Evolutionary conservation across 768 basidiomycete genomes (phyloP).

Genomic region (Auricularia cornea): DNA sequence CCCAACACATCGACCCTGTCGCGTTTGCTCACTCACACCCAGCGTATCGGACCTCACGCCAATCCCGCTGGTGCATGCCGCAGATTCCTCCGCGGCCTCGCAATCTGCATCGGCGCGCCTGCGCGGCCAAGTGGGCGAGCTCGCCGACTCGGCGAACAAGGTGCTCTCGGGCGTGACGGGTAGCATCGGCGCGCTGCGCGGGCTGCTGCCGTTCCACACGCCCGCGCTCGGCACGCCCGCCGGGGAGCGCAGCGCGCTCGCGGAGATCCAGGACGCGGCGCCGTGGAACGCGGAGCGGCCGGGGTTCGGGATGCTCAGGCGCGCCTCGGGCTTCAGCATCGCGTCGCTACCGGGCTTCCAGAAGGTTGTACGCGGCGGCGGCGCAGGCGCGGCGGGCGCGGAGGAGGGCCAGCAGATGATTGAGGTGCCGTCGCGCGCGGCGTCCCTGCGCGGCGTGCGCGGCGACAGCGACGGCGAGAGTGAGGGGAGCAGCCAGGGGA

Average conservation of each 20-base stretch:
- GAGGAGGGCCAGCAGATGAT: constrained; percentile 46
- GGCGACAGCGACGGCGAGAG: constrained; percentile 20
- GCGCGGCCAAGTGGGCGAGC: constrained; percentile 58
- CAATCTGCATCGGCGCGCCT: constrained; percentile 41
- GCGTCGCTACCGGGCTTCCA: constrained; percentile 52
- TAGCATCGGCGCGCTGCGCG: constrained; percentile 79
- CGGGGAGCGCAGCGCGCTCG: constrained; percentile 10
- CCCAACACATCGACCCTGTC: background rate
- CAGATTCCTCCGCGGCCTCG: constrained; percentile 31
- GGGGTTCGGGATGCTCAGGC: constrained; percentile 59
- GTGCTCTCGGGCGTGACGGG: constrained; percentile 49
- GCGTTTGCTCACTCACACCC: constrained; percentile 2
- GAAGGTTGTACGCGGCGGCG: constrained; percentile 24
- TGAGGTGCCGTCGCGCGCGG: constrained; percentile 46
- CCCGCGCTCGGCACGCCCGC: background rate
- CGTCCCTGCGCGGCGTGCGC: constrained; percentile 33
- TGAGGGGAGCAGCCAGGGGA: constrained; percentile 19
- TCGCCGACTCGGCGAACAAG: constrained; percentile 67
- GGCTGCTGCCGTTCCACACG: constrained; percentile 49
- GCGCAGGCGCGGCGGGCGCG: constrained; percentile 19
- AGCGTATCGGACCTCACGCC: constrained; percentile 74
- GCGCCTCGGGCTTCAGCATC: constrained; percentile 70
- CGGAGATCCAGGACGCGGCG: constrained; percentile 23
- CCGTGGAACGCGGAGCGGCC: constrained; percentile 38
- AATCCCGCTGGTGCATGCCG: constrained; percentile 59